Evolutionary conservation across 2,329 filamentous ascomycete species (phyloP).

Genomic region (Talaromyces marneffei): DNA sequence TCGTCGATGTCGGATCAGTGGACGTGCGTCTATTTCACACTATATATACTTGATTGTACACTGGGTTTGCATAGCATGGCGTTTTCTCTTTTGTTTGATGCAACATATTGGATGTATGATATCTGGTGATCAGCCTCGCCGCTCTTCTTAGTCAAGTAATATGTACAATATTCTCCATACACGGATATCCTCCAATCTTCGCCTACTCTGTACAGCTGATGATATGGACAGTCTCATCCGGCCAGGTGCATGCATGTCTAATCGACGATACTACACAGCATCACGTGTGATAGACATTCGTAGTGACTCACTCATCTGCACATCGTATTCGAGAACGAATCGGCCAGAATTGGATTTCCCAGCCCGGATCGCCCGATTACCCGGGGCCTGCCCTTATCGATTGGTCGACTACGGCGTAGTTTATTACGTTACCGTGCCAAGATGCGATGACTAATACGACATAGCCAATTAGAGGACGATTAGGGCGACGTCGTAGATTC

Average conservation of each 20-base stretch:
- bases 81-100: conserved; percentile 21
- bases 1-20: not conserved
- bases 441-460: not conserved
- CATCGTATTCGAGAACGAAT: not conserved
- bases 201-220: not conserved
- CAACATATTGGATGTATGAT: not conserved
- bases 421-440: no score
- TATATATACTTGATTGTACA: conserved; percentile 22
- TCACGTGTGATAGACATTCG: not conserved
- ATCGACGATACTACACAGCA: not conserved
- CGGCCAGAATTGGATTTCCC: not conserved
- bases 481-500: not conserved
- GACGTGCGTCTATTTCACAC: not conserved
- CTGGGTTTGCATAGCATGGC: conserved; percentile 39
- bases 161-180: not conserved
- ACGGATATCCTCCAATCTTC: not conserved
- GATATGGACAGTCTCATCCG: not conserved
- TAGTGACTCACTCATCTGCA: not conserved
- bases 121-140: conserved; percentile 16
- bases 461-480: not conserved
- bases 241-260: not conserved
- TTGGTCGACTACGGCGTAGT: no score
- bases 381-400: not conserved
- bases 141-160: conserved; percentile 10
- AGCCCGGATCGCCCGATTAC: not conserved